Conservation (phyloP, 2,329 filamentous ascomycete genomes). For the Penicillium sp. region DNA sequence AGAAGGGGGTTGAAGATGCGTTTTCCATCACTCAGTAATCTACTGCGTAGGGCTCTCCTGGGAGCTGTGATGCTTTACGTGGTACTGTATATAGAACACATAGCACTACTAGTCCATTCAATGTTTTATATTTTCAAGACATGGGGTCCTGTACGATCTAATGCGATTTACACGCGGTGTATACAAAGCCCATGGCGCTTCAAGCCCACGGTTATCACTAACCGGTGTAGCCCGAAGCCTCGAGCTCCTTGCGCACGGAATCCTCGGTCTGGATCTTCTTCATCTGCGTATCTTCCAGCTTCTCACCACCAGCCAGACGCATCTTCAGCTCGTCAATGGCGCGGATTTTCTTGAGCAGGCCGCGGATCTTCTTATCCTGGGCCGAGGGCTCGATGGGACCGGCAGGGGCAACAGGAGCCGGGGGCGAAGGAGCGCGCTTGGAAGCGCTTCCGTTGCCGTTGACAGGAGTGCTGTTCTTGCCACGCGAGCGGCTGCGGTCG, state of each 20-base stretch:
- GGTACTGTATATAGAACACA: too few species aligned
- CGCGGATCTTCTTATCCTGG: slow-evolving; percentile 91
- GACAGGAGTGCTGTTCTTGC: slow-evolving; percentile 29
- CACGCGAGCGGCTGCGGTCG: slow-evolving; percentile 51
- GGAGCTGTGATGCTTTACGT: too few species aligned
- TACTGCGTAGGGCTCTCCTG: too few species aligned
- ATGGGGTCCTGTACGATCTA: neutral
- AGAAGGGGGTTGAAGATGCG: slow-evolving; percentile 2
- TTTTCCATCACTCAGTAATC: too few species aligned
- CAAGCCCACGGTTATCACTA: slow-evolving; percentile 3
- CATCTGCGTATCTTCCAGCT: slow-evolving; percentile 95
- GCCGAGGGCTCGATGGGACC: slow-evolving; percentile 55
- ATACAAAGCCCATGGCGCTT: neutral
- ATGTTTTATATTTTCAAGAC: neutral
- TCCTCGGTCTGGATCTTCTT: slow-evolving; percentile 95
- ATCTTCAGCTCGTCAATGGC: slow-evolving; percentile 98
- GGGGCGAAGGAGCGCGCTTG: slow-evolving; percentile 26
- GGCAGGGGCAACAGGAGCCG: slow-evolving; percentile 23
- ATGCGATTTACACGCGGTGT: neutral
- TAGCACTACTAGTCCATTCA: neutral
- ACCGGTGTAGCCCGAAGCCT: slow-evolving; percentile 51
- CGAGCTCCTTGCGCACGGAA: slow-evolving; percentile 75
- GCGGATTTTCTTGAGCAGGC: slow-evolving; percentile 91
- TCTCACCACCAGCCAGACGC: slow-evolving; percentile 88
- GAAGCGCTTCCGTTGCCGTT: slow-evolving; percentile 29